Percentiles rank a stretch among this genome's conserved stretches.
These are phyloP conservation scores for Byssoonygena ceratinophila DNA, from an alignment of 2,329 filamentous ascomycete genomes.

Conservation along the genomic window DNA sequence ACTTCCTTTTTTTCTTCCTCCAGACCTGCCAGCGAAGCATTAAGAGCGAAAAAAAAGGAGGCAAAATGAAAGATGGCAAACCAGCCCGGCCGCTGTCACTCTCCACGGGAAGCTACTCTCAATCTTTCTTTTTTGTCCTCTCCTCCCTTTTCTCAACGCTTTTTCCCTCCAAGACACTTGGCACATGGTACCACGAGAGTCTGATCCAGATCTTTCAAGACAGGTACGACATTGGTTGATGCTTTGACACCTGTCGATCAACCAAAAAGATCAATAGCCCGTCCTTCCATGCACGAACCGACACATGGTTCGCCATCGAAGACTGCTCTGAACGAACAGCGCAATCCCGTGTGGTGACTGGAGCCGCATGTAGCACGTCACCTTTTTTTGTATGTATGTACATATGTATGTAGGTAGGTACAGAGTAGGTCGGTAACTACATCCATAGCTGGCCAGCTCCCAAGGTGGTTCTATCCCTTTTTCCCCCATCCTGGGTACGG, in stretches of 20 bases:
- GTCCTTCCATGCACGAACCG: not conserved
- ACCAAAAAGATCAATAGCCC: not conserved
- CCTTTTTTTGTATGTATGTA: no score
- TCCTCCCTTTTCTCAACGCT: not conserved
- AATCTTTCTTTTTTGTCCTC: not conserved
- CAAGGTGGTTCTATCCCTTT: not conserved
- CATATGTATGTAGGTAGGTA: no score
- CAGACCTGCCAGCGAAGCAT: no score
- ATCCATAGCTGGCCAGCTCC: no score
- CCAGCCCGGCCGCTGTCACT: not conserved
- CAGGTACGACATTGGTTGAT: not conserved
- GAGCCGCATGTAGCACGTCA: no score
- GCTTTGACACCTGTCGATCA: constrained; percentile 1
- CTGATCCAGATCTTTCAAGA: not conserved
- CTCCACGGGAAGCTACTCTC: not conserved
- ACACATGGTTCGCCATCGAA: constrained; percentile 3
- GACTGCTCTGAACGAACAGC: not conserved
- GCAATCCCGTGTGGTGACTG: not conserved
- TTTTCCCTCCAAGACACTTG: not conserved
- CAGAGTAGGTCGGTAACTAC: no score
- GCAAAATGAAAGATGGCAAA: not conserved
- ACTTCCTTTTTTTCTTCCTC: no score
- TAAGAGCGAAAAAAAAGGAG: not conserved
- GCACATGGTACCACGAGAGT: not conserved
- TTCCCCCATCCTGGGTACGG: no score